Evolutionary conservation across 2,329 filamentous ascomycete species (phyloP).

Genomic region (Capronia coronata): DNA sequence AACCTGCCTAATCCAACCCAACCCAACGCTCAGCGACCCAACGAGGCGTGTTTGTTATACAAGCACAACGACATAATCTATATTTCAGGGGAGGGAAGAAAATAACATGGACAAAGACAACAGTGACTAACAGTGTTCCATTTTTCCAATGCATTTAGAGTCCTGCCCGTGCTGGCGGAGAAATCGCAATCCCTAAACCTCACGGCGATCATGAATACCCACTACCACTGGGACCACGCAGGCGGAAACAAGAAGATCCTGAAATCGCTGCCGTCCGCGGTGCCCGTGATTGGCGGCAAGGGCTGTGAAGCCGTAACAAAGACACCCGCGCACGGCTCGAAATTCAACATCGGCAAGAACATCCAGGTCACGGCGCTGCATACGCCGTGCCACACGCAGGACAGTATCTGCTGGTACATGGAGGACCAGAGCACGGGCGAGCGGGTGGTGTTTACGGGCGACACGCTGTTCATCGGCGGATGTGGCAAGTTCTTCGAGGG

Average conservation of each 20-base stretch:
- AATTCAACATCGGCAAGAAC: conserved; percentile 70
- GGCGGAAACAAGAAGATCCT: conserved; percentile 79
- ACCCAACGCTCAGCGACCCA: too few species aligned
- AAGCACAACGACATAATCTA: too few species aligned
- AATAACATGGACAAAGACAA: too few species aligned
- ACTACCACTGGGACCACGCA: conserved; percentile 92
- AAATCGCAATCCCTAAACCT: conserved; percentile 70
- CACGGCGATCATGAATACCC: conserved; percentile 88
- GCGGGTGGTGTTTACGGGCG: conserved; percentile 85
- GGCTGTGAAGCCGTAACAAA: conserved; percentile 73
- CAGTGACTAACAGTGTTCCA: too few species aligned
- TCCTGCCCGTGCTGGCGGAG: conserved; percentile 48
- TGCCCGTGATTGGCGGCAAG: conserved; percentile 80
- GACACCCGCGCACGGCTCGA: conserved; percentile 67
- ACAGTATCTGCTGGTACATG: conserved; percentile 93
- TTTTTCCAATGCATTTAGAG: conserved; percentile 6
- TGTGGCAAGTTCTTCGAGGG: conserved; percentile 97
- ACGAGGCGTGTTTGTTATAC: too few species aligned
- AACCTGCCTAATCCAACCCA: too few species aligned
- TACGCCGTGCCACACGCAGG: conserved; percentile 95
- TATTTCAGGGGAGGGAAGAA: too few species aligned
- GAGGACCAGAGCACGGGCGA: conserved; percentile 58
- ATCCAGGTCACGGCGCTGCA: conserved; percentile 83
- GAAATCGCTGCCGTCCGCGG: conserved; percentile 47
- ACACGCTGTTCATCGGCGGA: conserved; percentile 91